Base-by-base conservation (phyloP, 1,284 basidiomycete species). In the Cryptococcus sp. region DNA sequence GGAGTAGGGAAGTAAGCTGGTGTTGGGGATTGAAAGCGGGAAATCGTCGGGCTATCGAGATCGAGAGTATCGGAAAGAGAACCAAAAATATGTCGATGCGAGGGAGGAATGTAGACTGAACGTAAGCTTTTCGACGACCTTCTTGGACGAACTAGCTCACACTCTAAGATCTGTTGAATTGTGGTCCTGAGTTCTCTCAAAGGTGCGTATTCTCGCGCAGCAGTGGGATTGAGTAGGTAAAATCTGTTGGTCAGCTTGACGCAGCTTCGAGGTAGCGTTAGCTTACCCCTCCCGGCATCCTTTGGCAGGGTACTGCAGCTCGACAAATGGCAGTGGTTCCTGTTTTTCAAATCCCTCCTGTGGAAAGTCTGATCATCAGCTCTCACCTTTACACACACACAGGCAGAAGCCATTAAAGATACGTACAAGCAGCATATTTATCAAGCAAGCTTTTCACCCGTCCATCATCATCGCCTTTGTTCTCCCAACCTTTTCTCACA, bases 131-230 rank as follows among this genome's bases (percentile, higher is more conserved):
- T n/a, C 16, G 18, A 3, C 46, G 32, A 13, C 18, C 14, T 7
- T 19, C 11, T 22, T 31, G 16, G 14, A 13, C 18, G 9, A 13
- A 7, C 2, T 31, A 4, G 63, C 72, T 59, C 43, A 74, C 73
- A 62, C 41, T 70, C 63, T 18, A 76, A 54, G 34, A 76, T 72
- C 16, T 64, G 43, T 13, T 62, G 55, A 0, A 74, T 50, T 10
- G 67, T 62, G 16, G 56, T 64, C 28, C 75, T 54, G 2, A 78
- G 55, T 55, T 78, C 77, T 48, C 67, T 63, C 13, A 78, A 67
- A 1, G 77, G 77, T 46, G 72, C 64, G 60, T 73, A 78, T 57
- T 78, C 77, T 49, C 76, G 60, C 2, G 66, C 46, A 1, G 65
- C 61, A 14, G 56, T 64, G 2, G 76, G 73, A 0, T 62, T 64